Evolutionary conservation across 2,329 filamentous ascomycete genomes (phyloP).

Genomic region (Pyrenophora seminiperda): DNA sequence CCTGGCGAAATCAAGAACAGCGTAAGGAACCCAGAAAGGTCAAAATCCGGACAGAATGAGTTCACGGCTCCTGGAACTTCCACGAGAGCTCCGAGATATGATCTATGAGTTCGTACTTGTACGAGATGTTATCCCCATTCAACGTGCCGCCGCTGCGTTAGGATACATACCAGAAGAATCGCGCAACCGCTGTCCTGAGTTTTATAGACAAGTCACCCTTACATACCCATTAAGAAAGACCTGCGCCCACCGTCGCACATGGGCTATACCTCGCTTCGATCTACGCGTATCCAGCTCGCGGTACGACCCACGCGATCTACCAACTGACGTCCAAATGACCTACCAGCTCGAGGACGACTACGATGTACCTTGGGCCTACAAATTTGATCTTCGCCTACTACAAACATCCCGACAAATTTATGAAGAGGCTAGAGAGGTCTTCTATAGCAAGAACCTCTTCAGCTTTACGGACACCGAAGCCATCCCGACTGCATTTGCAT

Average conservation of each 20-base stretch:
- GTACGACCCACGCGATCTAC: conserved; percentile 7
- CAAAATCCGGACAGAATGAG: conserved; percentile 2
- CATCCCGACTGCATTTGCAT: conserved; percentile 31
- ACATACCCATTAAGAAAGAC: conserved; percentile 14
- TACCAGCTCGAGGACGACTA: conserved; percentile 22
- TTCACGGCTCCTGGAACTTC: conserved; percentile 20
- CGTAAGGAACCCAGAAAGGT: neutral
- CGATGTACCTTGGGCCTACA: neutral
- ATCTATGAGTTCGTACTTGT: conserved; percentile 28
- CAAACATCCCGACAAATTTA: conserved; percentile 30
- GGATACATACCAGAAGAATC: neutral
- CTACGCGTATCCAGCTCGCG: conserved; percentile 14
- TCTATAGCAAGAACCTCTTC: conserved; percentile 33
- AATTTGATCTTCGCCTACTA: conserved; percentile 17
- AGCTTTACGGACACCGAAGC: conserved; percentile 26
- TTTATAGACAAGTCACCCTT: conserved; percentile 9
- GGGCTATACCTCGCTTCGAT: conserved; percentile 25
- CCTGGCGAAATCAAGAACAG: neutral
- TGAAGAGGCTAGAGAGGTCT: conserved; percentile 26
- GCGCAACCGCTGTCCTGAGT: conserved; percentile 6
- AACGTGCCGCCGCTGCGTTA: conserved; percentile 14
- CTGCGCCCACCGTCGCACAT: conserved; percentile 19
- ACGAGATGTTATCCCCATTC: conserved; percentile 21
- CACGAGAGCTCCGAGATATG: conserved; percentile 29
- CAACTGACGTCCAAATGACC: conserved; percentile 25